phyloP scores from a whole-genome alignment of 306 rosid genomes.

The Echinosophora koreensis region DNA sequence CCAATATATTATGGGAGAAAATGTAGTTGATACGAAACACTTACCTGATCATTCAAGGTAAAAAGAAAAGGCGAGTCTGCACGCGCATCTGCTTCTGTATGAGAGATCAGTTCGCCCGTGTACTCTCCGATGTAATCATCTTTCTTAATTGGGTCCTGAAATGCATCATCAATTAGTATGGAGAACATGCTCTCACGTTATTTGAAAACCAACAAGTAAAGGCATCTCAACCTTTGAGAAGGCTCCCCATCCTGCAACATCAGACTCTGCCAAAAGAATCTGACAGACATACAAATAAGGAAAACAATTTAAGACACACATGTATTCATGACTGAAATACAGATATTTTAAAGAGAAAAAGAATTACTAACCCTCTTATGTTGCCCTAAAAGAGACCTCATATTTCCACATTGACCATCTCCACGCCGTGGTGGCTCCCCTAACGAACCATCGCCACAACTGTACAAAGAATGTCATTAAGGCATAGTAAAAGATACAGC shows the following conservation, averaged over 20 bases:
- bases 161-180: conserved; percentile 48
- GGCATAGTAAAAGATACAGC: neutral
- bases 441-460: conserved; percentile 85
- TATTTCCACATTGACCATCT: conserved; percentile 88
- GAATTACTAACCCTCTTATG: conserved; percentile 78
- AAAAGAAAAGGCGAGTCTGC: conserved; percentile 81
- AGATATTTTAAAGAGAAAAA: conserved; percentile 2
- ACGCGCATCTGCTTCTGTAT: conserved; percentile 77
- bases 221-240: conserved; percentile 73
- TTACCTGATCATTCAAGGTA: conserved; percentile 84
- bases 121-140: conserved; percentile 90
- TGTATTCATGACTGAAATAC: conserved; percentile 29
- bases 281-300: conserved; percentile 43
- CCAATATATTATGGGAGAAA: neutral
- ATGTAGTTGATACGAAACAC: conserved; percentile 28
- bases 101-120: conserved; percentile 81
- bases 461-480: conserved; percentile 47
- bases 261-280: conserved; percentile 86
- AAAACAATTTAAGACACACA: conserved; percentile 28
- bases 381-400: conserved; percentile 78
- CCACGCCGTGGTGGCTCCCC: conserved; percentile 80
- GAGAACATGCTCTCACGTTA: neutral
- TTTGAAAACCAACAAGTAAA: neutral
- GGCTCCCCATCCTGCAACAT: conserved; percentile 95
- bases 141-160: conserved; percentile 82